Percentiles rank a stretch among this genome's conserved stretches.
Conservation (phyloP, 2,329 filamentous ascomycete species). For the Rhinocladiella mackenziei region DNA sequence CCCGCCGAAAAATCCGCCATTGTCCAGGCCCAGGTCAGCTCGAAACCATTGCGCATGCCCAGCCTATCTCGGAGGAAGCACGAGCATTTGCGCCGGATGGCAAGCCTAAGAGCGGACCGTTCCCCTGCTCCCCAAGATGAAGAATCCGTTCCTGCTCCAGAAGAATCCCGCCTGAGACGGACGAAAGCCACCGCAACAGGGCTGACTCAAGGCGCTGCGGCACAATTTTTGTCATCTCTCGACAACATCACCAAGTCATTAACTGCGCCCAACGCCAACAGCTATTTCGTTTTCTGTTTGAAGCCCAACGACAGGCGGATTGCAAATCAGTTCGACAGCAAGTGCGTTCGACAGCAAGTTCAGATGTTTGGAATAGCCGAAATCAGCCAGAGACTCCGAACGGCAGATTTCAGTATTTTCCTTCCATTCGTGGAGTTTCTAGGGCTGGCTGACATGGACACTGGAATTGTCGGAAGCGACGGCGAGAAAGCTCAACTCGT, state of each 20-base stretch:
- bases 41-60: slow-evolving; percentile 85
- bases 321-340: slow-evolving; percentile 98
- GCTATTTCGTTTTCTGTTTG: slow-evolving; percentile 94
- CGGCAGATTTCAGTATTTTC: slow-evolving; percentile 94
- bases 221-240: slow-evolving; percentile 83
- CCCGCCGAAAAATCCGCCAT: slow-evolving; percentile 86
- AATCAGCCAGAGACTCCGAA: slow-evolving; percentile 87
- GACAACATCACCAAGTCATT: slow-evolving; percentile 89
- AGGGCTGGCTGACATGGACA: slow-evolving; percentile 78
- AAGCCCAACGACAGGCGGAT: slow-evolving; percentile 97
- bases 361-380: slow-evolving; percentile 96
- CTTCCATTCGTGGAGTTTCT: slow-evolving; percentile 94
- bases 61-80: slow-evolving; percentile 83
- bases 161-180: slow-evolving; percentile 26
- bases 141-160: slow-evolving; percentile 23
- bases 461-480: slow-evolving; percentile 84
- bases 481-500: slow-evolving; percentile 85
- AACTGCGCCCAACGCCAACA: slow-evolving; percentile 75
- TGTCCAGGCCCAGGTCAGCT: slow-evolving; percentile 93
- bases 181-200: slow-evolving; percentile 40
- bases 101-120: slow-evolving; percentile 34
- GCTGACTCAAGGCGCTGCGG: slow-evolving; percentile 75
- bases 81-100: slow-evolving; percentile 49
- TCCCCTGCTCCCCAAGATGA: slow-evolving; percentile 40
- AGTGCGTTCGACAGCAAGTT: slow-evolving; percentile 90